These are phyloP conservation scores for Singerocomus inundabilis DNA, from an alignment of 1,284 basidiomycete genomes.

Conservation along the genomic window DNA sequence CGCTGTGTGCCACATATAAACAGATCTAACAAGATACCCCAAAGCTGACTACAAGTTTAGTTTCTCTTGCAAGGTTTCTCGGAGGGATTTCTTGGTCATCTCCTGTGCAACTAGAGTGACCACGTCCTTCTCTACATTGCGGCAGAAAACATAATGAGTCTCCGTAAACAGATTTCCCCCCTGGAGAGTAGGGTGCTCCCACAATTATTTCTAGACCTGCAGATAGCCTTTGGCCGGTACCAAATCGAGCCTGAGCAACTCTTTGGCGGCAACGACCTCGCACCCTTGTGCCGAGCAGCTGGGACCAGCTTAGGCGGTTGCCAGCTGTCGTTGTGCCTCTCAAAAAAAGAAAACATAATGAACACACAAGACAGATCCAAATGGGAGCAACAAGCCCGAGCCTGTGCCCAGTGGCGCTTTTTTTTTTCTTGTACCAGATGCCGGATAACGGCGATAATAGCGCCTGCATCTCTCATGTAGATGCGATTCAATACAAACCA, in stretches of 20 bases:
- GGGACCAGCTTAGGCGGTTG: too few relatives aligned
- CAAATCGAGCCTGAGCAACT: too few relatives aligned
- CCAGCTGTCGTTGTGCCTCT: too few relatives aligned
- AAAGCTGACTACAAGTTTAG: background rate
- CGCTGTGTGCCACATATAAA: background rate
- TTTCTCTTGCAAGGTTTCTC: background rate
- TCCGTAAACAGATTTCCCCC: too few relatives aligned
- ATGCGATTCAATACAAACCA: conserved; percentile 23
- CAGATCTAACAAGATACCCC: background rate
- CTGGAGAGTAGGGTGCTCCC: too few relatives aligned
- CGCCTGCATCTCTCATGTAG: background rate
- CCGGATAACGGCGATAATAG: background rate
- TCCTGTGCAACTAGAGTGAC: conserved; percentile 4
- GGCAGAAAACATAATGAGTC: conserved; percentile 9
- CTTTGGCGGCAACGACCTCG: too few relatives aligned
- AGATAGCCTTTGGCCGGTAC: too few relatives aligned
- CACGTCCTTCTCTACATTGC: background rate
- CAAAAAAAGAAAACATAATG: background rate
- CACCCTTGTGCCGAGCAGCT: too few relatives aligned
- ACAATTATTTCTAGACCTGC: too few relatives aligned
- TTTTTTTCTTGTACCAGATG: too few relatives aligned
- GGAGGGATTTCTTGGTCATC: conserved; percentile 8
- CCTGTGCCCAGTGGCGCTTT: rapidly evolving
- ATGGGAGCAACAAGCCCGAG: conserved; percentile 5
- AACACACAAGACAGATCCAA: conserved; percentile 9